phyloP scores from a whole-genome alignment of 169 alveolate genomes.

The Plasmodium vivax region DNA sequence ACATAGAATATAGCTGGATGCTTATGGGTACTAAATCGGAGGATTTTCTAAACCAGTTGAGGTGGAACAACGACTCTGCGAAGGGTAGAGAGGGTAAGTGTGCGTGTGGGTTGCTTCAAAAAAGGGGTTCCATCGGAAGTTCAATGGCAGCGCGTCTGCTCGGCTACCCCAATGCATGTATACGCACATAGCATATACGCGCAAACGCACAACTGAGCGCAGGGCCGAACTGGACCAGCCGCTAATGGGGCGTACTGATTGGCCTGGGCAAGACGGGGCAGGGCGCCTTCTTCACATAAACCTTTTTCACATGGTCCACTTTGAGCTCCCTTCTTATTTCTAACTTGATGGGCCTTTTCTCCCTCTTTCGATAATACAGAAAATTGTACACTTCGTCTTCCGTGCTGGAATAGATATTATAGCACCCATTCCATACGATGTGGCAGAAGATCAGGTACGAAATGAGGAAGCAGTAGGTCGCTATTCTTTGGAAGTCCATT shows the following conservation, averaged over 20 bases:
- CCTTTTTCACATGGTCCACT: constrained; percentile 9
- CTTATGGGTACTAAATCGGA: constrained; percentile 73
- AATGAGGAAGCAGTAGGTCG: constrained; percentile 26
- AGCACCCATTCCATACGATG: constrained; percentile 73
- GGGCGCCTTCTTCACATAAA: constrained; percentile 26
- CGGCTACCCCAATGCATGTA: background rate
- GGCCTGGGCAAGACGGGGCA: constrained; percentile 76
- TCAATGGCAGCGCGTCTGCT: background rate
- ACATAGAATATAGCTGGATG: constrained; percentile 73
- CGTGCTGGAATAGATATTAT: constrained; percentile 52
- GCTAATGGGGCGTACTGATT: constrained; percentile 18
- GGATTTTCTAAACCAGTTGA: constrained; percentile 73
- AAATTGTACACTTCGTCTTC: constrained; percentile 62
- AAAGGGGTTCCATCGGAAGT: background rate
- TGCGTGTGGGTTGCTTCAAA: background rate
- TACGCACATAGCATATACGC: background rate
- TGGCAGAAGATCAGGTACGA: constrained; percentile 66
- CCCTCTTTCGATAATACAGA: constrained; percentile 40
- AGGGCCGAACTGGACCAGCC: background rate
- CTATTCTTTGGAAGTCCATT: constrained; percentile 47
- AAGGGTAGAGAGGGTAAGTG: background rate
- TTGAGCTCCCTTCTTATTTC: constrained; percentile 18
- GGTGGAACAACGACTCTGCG: constrained; percentile 64
- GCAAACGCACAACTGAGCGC: background rate
- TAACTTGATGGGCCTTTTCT: constrained; percentile 8